phyloP scores from a whole-genome alignment of 2,329 filamentous ascomycete species.

The Mycocentrospora acerina region DNA sequence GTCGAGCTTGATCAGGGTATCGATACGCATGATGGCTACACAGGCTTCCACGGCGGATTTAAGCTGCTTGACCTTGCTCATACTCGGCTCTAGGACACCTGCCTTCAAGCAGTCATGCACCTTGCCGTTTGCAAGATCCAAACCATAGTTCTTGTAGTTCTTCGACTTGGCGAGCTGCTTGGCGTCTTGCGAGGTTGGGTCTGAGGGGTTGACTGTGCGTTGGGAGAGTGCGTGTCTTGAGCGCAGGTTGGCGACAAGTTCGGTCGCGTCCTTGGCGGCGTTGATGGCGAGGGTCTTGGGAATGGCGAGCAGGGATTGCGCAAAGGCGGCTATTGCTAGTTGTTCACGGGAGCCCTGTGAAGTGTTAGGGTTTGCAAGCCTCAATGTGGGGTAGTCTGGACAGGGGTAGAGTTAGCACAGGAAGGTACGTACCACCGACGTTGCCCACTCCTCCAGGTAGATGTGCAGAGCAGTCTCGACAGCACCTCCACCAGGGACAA shows the following conservation, averaged over 20 bases:
- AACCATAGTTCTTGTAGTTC: conserved; percentile 97
- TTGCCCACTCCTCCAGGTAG: conserved; percentile 97
- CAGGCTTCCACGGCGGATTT: conserved; percentile 99
- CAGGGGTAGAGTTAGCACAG: neutral
- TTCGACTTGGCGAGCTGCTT: conserved; percentile 91
- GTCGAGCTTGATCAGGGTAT: conserved; percentile 97
- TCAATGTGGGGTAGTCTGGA: too few relatives aligned
- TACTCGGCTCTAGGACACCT: conserved; percentile 92
- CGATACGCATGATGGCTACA: conserved; percentile 98
- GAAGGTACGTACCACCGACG: conserved; percentile 71
- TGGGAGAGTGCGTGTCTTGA: conserved; percentile 93
- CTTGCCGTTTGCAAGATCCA: conserved; percentile 86
- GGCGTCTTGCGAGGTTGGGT: conserved; percentile 67
- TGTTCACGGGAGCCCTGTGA: conserved; percentile 82
- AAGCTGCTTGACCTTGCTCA: conserved; percentile 97
- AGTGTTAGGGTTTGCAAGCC: conserved; percentile 4
- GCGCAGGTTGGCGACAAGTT: conserved; percentile 92
- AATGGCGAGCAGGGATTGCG: conserved; percentile 88
- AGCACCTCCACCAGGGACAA: conserved; percentile 93
- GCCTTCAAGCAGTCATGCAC: conserved; percentile 93
- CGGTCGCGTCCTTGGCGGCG: conserved; percentile 92
- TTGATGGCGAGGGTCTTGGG: conserved; percentile 97
- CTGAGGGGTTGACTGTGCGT: conserved; percentile 72
- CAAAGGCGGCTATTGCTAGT: conserved; percentile 96
- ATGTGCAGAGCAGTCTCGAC: conserved; percentile 99